Evolutionary conservation across 1,284 basidiomycete species (phyloP).

Genomic region (Puccinia novopanici): DNA sequence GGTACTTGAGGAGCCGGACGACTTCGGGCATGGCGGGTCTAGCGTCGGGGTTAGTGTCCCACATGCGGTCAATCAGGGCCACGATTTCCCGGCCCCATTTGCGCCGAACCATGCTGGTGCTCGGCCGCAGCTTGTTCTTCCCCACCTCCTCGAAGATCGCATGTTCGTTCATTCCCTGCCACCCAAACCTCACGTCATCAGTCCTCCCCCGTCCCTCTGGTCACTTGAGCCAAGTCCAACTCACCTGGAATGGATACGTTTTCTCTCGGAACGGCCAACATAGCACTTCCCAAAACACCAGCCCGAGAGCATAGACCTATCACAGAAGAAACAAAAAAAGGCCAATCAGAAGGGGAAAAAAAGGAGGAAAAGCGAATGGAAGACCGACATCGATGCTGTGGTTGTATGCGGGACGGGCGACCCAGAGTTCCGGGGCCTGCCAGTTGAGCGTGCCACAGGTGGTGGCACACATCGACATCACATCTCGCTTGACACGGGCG

Average conservation of each 20-base stretch:
- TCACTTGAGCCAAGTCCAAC: neutral
- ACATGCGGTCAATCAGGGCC: slow-evolving; percentile 90
- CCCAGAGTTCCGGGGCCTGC: slow-evolving; percentile 89
- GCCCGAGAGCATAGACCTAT: slow-evolving; percentile 83
- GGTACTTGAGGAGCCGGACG: slow-evolving; percentile 61
- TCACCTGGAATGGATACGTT: slow-evolving; percentile 90
- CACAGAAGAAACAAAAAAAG: neutral
- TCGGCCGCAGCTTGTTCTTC: slow-evolving; percentile 72
- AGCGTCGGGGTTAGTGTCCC: slow-evolving; percentile 84
- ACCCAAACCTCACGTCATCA: neutral
- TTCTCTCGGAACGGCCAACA: slow-evolving; percentile 83
- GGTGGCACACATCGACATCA: slow-evolving; percentile 51
- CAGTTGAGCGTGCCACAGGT: slow-evolving; percentile 50
- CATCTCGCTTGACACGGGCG: slow-evolving; percentile 45
- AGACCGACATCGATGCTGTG: slow-evolving; percentile 78
- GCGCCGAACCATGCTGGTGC: slow-evolving; percentile 74
- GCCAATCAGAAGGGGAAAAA: neutral
- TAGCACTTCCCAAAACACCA: slow-evolving; percentile 98
- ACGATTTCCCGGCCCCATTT: slow-evolving; percentile 91
- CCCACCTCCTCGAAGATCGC: slow-evolving; percentile 96
- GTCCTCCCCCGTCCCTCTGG: too few relatives aligned
- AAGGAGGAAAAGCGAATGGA: neutral
- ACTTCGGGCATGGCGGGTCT: slow-evolving; percentile 90
- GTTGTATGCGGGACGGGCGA: slow-evolving; percentile 93
- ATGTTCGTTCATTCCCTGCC: slow-evolving; percentile 62